Conservation (phyloP, 2,329 filamentous ascomycete species). For the Trichoderma arundinaceum region DNA sequence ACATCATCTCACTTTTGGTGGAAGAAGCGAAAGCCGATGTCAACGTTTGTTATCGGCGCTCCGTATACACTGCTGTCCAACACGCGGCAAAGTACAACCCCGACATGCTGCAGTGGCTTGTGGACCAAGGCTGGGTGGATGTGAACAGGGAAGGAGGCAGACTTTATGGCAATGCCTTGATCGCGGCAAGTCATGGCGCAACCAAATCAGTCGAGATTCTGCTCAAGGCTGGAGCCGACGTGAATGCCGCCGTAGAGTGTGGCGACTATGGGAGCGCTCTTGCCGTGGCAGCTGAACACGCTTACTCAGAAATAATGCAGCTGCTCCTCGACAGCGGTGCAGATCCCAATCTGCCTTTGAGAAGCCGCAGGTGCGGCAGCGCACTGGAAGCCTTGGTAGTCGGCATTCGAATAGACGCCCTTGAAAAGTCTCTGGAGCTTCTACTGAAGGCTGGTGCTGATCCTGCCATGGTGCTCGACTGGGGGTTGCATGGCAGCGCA, state of each 20-base stretch:
- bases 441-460: slow-evolving; percentile 20
- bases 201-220: not conserved
- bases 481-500: slow-evolving; percentile 17
- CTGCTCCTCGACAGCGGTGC: slow-evolving; percentile 11
- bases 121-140: slow-evolving; percentile 1
- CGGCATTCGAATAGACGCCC: too few relatives aligned
- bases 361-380: not conserved
- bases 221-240: slow-evolving; percentile 7
- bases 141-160: not conserved
- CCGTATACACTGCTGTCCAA: not conserved
- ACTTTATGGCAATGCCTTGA: not conserved
- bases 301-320: not conserved
- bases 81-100: not conserved
- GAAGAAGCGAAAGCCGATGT: not conserved
- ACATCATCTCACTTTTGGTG: not conserved
- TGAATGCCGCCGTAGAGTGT: not conserved
- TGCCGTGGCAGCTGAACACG: not conserved
- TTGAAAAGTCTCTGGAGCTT: not conserved
- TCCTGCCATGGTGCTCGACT: not conserved
- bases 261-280: slow-evolving; percentile 8
- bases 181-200: not conserved
- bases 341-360: not conserved
- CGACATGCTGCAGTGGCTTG: not conserved
- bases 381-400: not conserved
- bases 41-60: not conserved